Conservation (phyloP, 208 protist genomes). For the Herpetomonas samuelpessoai region DNA sequence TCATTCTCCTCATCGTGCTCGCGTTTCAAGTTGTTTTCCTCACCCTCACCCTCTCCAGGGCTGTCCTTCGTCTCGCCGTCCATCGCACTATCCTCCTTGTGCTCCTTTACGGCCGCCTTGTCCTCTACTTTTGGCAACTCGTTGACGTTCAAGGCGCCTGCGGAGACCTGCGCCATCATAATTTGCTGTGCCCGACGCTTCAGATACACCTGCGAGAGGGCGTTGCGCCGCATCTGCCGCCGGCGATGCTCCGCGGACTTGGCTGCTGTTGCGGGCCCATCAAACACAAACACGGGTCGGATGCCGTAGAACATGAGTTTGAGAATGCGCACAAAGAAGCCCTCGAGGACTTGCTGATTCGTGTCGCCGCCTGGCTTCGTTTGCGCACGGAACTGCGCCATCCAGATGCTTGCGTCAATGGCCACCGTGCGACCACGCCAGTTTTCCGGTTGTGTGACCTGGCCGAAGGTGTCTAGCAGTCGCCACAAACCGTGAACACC, state of each 20-base stretch:
- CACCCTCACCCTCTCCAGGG: neutral
- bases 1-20: neutral
- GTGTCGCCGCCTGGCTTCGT: constrained; percentile 35
- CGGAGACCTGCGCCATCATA: constrained; percentile 59
- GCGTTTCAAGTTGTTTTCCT: constrained; percentile 6
- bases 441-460: constrained; percentile 60
- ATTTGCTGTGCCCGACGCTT: constrained; percentile 61
- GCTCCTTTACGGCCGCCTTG: constrained; percentile 15
- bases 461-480: constrained; percentile 79
- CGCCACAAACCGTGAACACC: constrained; percentile 84
- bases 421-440: constrained; percentile 73
- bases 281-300: constrained; percentile 87
- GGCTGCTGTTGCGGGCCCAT: constrained; percentile 48
- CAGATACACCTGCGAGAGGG: constrained; percentile 31
- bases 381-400: constrained; percentile 69
- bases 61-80: neutral
- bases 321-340: constrained; percentile 78
- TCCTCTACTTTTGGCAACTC: constrained; percentile 10
- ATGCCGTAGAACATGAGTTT: constrained; percentile 91
- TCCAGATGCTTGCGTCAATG: constrained; percentile 90
- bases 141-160: constrained; percentile 42
- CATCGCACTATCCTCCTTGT: neutral
- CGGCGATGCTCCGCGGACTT: constrained; percentile 68
- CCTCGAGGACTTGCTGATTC: constrained; percentile 64
- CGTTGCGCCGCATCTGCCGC: constrained; percentile 30